Base-by-base conservation (phyloP, 2,329 filamentous ascomycete genomes). In the Pseudocercospora crystallina region DNA sequence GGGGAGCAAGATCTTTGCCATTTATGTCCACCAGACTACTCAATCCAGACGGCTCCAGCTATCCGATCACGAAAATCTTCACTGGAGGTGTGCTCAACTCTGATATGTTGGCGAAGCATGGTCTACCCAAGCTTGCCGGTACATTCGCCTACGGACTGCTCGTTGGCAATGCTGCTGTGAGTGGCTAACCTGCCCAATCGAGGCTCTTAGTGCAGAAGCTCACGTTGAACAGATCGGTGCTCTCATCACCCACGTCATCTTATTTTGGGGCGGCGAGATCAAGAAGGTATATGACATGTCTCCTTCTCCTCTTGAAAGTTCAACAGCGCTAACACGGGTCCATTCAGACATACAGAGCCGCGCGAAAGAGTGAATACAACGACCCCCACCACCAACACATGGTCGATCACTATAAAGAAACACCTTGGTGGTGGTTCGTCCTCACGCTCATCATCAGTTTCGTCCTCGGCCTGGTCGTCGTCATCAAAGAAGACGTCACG, bases 261-360 rank as follows among this genome's bases (percentile, higher is more conserved):
- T 82, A 5, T 83, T 83, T 60, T 82, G 78, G 77, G 77, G 80
- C 3, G 70, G 71, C 4, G 80, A 83, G 50, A 70, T 81, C n/a
- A 40, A 69, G 2, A 60, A 31, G 30, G 60, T 26, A 7, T 3
- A 26, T 26, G 4, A 26, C 20, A 26, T 26, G n/a, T n/a, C n/a
- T n/a, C n/a, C n/a, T n/a, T n/a, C n/a, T n/a, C n/a, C n/a, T n/a
- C n/a, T n/a, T n/a, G n/a, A n/a, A n/a, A n/a, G n/a, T n/a, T n/a
- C n/a, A n/a, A n/a, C n/a, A n/a, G n/a, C n/a, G 20, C 20, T 26
- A 26, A 26, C 20, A 26, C 4, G 7, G n/a, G n/a, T n/a, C n/a
- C 20, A 3, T 26, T 26, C 20, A 26, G 5, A 69, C 80, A 0
- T 81, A 71, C 63, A 76, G 74, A 59, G 75, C 67, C n/a, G 73